These are phyloP conservation scores for Castanea crenata DNA, from an alignment of 306 rosid species.

Conservation along the genomic window DNA sequence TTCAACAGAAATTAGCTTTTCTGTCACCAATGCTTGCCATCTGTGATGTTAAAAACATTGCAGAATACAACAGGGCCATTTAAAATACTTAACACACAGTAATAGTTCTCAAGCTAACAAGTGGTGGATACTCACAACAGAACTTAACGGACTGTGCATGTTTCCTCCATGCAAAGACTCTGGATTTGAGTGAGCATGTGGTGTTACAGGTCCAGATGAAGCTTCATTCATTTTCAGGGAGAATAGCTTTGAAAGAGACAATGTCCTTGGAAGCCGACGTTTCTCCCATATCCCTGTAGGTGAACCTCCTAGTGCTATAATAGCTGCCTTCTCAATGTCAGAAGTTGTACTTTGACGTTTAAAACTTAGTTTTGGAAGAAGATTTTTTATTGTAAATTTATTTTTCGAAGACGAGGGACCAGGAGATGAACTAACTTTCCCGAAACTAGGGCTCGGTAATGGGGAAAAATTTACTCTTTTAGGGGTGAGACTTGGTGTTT, in stretches of 20 bases:
- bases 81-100: not conserved
- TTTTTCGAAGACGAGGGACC: constrained; percentile 45
- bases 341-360: constrained; percentile 42
- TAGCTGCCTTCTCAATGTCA: constrained; percentile 61
- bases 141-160: constrained; percentile 18
- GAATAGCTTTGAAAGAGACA: constrained; percentile 50
- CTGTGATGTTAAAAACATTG: not conserved
- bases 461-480: constrained; percentile 64
- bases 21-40: not conserved
- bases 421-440: constrained; percentile 36
- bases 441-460: constrained; percentile 42
- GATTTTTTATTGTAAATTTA: constrained; percentile 38
- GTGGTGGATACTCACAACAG: constrained; percentile 37
- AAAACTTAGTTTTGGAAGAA: constrained; percentile 63
- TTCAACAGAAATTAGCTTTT: not conserved
- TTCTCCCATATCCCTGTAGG: constrained; percentile 36
- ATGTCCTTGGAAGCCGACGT: constrained; percentile 49
- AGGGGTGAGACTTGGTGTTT: constrained; percentile 51
- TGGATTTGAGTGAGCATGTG: constrained; percentile 58
- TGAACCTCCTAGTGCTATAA: constrained; percentile 46
- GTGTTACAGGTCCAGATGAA: constrained; percentile 59
- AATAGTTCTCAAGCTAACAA: constrained; percentile 12
- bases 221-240: constrained; percentile 38
- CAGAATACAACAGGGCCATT: not conserved
- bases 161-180: constrained; percentile 56